These are phyloP conservation scores for Blastobotrys buckinghamii DNA, from an alignment of 1,139 yeast species.

Conservation along the genomic window DNA sequence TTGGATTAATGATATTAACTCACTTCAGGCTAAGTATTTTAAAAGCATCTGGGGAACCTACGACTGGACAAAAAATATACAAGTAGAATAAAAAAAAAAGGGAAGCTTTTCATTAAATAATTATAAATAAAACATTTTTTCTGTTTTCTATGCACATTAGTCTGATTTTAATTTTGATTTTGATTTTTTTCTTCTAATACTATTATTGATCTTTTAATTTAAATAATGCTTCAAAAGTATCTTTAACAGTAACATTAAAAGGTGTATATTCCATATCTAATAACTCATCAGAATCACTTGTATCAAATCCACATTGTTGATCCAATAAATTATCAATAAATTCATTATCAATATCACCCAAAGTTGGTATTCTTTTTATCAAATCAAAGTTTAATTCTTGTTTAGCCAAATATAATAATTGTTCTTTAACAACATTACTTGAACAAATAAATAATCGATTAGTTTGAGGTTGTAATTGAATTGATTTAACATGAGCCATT, in stretches of 20 bases:
- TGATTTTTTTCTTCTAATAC: not conserved
- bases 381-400: conserved; percentile 14
- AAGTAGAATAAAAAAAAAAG: not conserved
- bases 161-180: not conserved
- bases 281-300: conserved; percentile 16
- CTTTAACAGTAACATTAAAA: conserved; percentile 18
- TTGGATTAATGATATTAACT: conserved; percentile 24
- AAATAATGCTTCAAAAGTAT: conserved; percentile 9
- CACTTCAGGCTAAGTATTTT: conserved; percentile 3
- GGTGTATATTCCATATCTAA: conserved; percentile 16
- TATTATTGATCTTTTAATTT: not conserved
- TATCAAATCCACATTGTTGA: conserved; percentile 23
- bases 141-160: not conserved
- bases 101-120: not conserved
- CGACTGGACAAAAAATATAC: conserved; percentile 6
- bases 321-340: conserved; percentile 7
- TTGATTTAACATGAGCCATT: conserved; percentile 18
- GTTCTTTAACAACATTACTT: conserved; percentile 22
- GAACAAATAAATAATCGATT: conserved; percentile 24
- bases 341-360: not conserved
- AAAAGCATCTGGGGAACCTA: conserved; percentile 1
- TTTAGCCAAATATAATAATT: conserved; percentile 21
- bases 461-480: conserved; percentile 20
- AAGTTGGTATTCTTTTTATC: conserved; percentile 15
- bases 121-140: conserved; percentile 1